Percentiles rank a stretch among this genome's conserved stretches.
phyloP scores from a whole-genome alignment of 2,329 filamentous ascomycete species.

The Trichophyton mentagrophytes region DNA sequence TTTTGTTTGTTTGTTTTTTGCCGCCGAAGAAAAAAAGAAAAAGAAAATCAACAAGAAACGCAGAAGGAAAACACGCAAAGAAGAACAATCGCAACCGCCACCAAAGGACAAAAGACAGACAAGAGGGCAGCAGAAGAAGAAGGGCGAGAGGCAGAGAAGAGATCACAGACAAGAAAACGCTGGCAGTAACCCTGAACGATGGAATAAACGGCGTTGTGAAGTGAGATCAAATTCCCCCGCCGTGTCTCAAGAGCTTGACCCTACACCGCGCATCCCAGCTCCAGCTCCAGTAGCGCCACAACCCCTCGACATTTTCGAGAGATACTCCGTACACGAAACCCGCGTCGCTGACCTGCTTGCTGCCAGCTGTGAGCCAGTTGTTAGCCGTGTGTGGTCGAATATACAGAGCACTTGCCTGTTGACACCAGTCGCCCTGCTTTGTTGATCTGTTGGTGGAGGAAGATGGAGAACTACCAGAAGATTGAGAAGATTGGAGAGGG shows the following conservation, averaged over 20 bases:
- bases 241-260: background rate
- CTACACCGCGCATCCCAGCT: background rate
- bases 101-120: background rate
- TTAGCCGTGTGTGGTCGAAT: background rate
- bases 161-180: background rate
- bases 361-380: background rate
- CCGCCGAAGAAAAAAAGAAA: background rate
- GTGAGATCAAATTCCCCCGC: background rate
- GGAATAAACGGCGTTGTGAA: background rate
- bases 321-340: background rate
- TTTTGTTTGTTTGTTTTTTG: background rate
- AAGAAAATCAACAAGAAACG: background rate
- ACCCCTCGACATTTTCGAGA: background rate
- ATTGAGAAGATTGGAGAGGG: slow-evolving; percentile 94
- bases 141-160: background rate
- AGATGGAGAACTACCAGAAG: slow-evolving; percentile 93
- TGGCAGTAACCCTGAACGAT: background rate
- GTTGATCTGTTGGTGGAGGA: slow-evolving; percentile 8
- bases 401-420: background rate
- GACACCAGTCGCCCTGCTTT: background rate
- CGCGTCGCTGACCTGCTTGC: background rate
- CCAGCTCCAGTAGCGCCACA: background rate
- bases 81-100: background rate
- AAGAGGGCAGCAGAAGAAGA: background rate
- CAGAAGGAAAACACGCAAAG: background rate